These are phyloP conservation scores for Penicillium sp. DNA, from an alignment of 2,329 filamentous ascomycete species.

Conservation along the genomic window DNA sequence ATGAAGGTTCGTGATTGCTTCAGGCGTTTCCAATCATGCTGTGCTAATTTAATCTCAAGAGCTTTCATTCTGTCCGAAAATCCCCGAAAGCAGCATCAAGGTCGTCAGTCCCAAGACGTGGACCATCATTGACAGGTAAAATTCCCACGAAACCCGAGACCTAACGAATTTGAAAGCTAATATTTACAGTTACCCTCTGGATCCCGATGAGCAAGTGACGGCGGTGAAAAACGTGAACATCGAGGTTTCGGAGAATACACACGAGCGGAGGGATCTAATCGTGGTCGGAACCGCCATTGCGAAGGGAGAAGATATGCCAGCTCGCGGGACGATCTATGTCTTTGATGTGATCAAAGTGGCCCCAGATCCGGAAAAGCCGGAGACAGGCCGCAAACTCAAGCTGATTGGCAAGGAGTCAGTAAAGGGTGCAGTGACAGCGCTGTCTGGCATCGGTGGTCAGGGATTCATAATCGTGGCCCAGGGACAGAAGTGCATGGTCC, in stretches of 20 bases:
- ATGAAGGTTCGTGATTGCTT: conserved; percentile 56
- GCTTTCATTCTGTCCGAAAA: conserved; percentile 61
- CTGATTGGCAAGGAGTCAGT: conserved; percentile 87
- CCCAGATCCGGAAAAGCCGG: conserved; percentile 78
- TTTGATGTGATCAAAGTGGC: conserved; percentile 92
- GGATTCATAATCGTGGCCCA: conserved; percentile 87
- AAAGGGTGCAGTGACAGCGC: conserved; percentile 82
- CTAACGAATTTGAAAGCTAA: neutral
- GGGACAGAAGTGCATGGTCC: conserved; percentile 95
- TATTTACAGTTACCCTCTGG: conserved; percentile 58
- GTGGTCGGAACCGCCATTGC: conserved; percentile 80
- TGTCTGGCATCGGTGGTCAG: conserved; percentile 81
- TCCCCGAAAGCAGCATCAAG: conserved; percentile 70
- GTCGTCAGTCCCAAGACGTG: conserved; percentile 75
- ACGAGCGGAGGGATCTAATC: conserved; percentile 78
- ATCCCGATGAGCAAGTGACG: conserved; percentile 72
- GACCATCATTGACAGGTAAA: conserved; percentile 69
- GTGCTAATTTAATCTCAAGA: conserved; percentile 34
- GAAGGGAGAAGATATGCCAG: conserved; percentile 87
- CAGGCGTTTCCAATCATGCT: neutral
- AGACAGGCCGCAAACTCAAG: conserved; percentile 82
- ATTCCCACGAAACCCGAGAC: neutral
- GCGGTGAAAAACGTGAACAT: conserved; percentile 80
- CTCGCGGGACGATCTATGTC: conserved; percentile 80
- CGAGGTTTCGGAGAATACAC: conserved; percentile 86